phyloP scores from a whole-genome alignment of 306 rosid genomes.

The Canavalia ensiformis region DNA sequence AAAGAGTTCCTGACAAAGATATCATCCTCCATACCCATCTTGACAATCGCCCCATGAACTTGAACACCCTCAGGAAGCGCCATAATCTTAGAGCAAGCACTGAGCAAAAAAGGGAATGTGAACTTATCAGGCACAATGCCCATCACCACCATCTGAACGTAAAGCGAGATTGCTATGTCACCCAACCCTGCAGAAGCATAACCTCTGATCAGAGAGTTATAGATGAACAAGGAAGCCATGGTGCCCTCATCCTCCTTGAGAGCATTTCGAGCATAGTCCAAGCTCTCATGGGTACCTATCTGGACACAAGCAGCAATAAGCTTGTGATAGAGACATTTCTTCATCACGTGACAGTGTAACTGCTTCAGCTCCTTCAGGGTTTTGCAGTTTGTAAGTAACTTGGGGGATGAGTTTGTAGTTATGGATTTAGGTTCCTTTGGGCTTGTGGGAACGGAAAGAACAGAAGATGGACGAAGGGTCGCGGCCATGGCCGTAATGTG shows the following conservation, averaged over 20 bases:
- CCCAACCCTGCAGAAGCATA: conserved; percentile 67
- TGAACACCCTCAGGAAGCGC: conserved; percentile 69
- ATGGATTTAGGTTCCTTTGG: conserved; percentile 50
- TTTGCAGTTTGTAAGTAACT: conserved; percentile 57
- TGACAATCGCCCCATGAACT: conserved; percentile 67
- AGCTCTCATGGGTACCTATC: conserved; percentile 69
- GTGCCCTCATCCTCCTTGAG: conserved; percentile 46
- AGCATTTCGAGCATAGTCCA: conserved; percentile 60
- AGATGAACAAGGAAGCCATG: conserved; percentile 54
- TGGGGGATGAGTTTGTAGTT: conserved; percentile 35
- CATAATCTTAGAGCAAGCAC: conserved; percentile 68
- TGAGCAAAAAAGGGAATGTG: conserved; percentile 73
- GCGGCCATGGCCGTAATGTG: conserved; percentile 52
- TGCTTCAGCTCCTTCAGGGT: conserved; percentile 68
- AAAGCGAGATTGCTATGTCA: conserved; percentile 60
- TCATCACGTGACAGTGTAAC: conserved; percentile 64
- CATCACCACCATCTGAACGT: conserved; percentile 57
- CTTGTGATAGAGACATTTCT: conserved; percentile 66
- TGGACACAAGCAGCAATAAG: conserved; percentile 58
- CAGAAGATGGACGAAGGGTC: conserved; percentile 49
- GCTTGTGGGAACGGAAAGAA: conserved; percentile 43
- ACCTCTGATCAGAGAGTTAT: conserved; percentile 73
- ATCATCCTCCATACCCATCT: conserved; percentile 72
- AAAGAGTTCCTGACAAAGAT: conserved; percentile 70
- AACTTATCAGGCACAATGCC: conserved; percentile 76